Percentiles rank a stretch among this genome's conserved stretches.
These are phyloP conservation scores for Azolla pinnata DNA, from an alignment of 75 land plant species.

Conservation along the genomic window DNA sequence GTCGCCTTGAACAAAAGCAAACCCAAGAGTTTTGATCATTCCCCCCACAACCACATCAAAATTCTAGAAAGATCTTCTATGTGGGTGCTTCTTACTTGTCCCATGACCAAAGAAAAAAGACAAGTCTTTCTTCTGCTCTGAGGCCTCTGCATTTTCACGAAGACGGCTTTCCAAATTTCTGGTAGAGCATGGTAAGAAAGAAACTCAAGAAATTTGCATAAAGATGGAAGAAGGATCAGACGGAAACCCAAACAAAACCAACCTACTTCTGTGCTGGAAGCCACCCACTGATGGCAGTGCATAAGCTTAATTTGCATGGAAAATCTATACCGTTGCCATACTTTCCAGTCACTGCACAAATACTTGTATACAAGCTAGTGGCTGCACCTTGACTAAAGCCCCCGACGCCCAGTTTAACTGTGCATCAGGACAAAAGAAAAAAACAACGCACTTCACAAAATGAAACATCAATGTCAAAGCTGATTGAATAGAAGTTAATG, in stretches of 20 bases:
- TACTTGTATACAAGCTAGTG: slow-evolving; percentile 64
- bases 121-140: slow-evolving; percentile 43
- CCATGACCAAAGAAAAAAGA: slow-evolving; percentile 77
- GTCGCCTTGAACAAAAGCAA: too few relatives aligned
- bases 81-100: slow-evolving; percentile 47
- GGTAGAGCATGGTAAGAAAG: too few relatives aligned
- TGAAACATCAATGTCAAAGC: too few relatives aligned
- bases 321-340: slow-evolving; percentile 60
- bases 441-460: too few relatives aligned
- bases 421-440: too few relatives aligned
- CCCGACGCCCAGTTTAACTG: slow-evolving; percentile 84
- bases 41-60: too few relatives aligned
- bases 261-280: slow-evolving; percentile 71
- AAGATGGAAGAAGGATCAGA: background rate
- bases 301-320: slow-evolving; percentile 48
- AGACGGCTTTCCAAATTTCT: slow-evolving; percentile 53
- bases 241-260: background rate
- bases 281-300: slow-evolving; percentile 85
- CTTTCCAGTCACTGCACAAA: slow-evolving; percentile 58
- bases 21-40: too few relatives aligned
- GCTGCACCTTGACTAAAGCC: slow-evolving; percentile 97
- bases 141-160: slow-evolving; percentile 44
- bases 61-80: too few relatives aligned
- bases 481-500: too few relatives aligned
- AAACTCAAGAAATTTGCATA: too few relatives aligned